Base-by-base conservation (phyloP, 176 grass and related monocot species). In the Triticum turgidum region DNA sequence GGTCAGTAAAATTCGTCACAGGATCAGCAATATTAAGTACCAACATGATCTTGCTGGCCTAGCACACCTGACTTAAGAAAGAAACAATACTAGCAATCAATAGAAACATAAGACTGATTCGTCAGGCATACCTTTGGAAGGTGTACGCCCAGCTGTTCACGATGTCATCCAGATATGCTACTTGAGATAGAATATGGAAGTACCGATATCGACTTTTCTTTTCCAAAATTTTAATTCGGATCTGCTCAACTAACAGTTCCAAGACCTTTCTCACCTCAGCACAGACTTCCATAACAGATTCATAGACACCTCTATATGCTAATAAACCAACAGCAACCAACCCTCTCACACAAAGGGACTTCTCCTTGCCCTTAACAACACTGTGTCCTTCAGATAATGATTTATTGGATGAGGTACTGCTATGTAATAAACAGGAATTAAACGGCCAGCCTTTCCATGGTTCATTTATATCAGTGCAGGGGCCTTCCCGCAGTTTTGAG, bases 401-500 rank as follows among this genome's bases (percentile, higher is more conserved):
- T 59, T 91, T 92, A 80, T 78, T 76, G 84, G 83, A 32, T 30
- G 79, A 81, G 73, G 69, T 35, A 80, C 12, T 89, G 21, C 68
- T 78, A 86, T 89, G 87, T 49, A 96, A 77, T 80, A 96, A 79
- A 88, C 96, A 98, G 44, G 96, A 92, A 86, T 94, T 92, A 92
- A 98, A 98, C 89, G 96, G 96, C 96, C 96, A 98, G 71, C 90
- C 89, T 88, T 94, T 95, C 96, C 96, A 95, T 75, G 96, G 91
- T 66, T 93, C 96, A 94, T 90, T 94, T 80, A 89, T 92, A 86
- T 94, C 84, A 73, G 96, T 87, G 78, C 66, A 98, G 65, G 96
- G 96, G n/a, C 96, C 96, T 86, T 95, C 96, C 63, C 29, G 91
- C 75, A 98, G 85, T 75, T 96, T 95, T 56, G 96, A 98, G 65